Conservation (phyloP, 805 yeast genomes). For the Lipomyces yamanashiensis region DNA sequence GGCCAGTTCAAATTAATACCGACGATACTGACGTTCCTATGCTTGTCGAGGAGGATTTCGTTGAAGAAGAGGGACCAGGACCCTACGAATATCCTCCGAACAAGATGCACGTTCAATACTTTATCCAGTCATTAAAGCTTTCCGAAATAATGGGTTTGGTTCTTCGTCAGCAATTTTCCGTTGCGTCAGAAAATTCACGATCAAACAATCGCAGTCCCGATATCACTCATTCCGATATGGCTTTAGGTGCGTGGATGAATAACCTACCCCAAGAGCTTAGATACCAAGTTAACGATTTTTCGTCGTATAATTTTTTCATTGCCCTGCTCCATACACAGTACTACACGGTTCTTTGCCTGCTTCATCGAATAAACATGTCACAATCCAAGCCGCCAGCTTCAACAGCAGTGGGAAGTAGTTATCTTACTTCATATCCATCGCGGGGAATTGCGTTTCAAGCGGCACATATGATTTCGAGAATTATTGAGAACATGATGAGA, state of each 20-base stretch:
- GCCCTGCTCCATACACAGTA: constrained; percentile 69
- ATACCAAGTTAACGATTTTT: constrained; percentile 61
- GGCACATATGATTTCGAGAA: constrained; percentile 72
- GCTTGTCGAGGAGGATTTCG: constrained; percentile 68
- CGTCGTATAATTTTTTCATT: constrained; percentile 59
- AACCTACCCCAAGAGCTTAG: constrained; percentile 65
- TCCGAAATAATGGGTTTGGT: constrained; percentile 74
- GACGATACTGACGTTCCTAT: constrained; percentile 80
- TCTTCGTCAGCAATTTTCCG: constrained; percentile 69
- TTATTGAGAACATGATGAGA: constrained; percentile 60
- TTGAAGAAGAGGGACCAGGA: constrained; percentile 54
- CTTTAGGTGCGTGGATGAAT: constrained; percentile 78
- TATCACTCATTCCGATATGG: constrained; percentile 68
- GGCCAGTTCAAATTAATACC: constrained; percentile 69
- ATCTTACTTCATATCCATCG: constrained; percentile 57
- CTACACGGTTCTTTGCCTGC: constrained; percentile 70
- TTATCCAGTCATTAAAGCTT: constrained; percentile 66
- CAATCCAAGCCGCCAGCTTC: constrained; percentile 39
- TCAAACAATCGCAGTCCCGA: constrained; percentile 52
- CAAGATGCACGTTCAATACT: constrained; percentile 57
- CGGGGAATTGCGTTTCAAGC: constrained; percentile 84
- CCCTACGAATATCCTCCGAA: constrained; percentile 53
- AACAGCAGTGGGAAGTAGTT: constrained; percentile 19
- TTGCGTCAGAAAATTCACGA: constrained; percentile 62
- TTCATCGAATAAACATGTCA: constrained; percentile 70